Conservation (phyloP, 495 filamentous ascomycete species). For the Podospora australis region DNA sequence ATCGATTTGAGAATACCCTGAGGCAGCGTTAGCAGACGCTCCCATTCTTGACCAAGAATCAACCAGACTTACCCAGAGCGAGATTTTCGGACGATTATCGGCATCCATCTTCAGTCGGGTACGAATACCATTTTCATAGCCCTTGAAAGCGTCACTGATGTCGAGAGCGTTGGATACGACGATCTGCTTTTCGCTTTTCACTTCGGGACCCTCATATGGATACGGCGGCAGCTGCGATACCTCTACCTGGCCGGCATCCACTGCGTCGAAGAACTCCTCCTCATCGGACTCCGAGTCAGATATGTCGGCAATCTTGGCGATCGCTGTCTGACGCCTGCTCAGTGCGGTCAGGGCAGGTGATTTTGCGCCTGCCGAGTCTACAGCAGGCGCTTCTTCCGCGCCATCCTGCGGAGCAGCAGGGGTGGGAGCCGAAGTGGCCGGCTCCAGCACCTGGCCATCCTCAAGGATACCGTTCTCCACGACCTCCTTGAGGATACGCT, state of each 20-base stretch:
- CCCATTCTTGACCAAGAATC: background rate
- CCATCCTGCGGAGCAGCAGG: constrained; percentile 31
- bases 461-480: constrained; percentile 55
- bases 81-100: constrained; percentile 89
- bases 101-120: constrained; percentile 78
- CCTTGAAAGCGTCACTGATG: constrained; percentile 71
- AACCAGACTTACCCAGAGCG: constrained; percentile 71
- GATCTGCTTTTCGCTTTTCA: constrained; percentile 33
- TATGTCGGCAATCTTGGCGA: constrained; percentile 55
- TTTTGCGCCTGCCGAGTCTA: constrained; percentile 29
- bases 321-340: constrained; percentile 49
- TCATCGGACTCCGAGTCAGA: constrained; percentile 77
- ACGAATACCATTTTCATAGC: constrained; percentile 83
- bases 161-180: constrained; percentile 44
- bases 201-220: constrained; percentile 39
- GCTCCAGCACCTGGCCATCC: constrained; percentile 29
- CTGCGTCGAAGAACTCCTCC: constrained; percentile 96
- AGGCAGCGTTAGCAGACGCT: constrained; percentile 18
- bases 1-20: constrained; percentile 97
- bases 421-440: constrained; percentile 26
- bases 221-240: constrained; percentile 51
- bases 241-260: constrained; percentile 86
- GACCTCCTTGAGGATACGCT: constrained; percentile 81
- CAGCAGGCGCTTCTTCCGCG: constrained; percentile 18
- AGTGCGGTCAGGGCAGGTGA: constrained; percentile 38